Base-by-base conservation (phyloP, 2,329 filamentous ascomycete genomes). In the Purpureocillium lavendulum region DNA sequence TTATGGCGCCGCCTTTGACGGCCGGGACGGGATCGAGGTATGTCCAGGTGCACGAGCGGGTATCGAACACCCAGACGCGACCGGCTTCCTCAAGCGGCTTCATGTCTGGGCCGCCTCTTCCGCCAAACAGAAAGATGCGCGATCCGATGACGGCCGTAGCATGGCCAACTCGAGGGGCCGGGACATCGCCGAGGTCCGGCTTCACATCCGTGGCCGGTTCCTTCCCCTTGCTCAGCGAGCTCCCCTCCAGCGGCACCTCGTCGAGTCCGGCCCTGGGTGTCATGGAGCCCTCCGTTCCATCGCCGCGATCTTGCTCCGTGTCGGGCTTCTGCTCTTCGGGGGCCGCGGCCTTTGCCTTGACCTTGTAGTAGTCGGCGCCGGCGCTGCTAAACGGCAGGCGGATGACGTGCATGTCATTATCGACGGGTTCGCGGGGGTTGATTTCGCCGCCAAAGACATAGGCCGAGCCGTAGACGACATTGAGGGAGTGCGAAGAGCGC, bases 381-480 rank as follows among this genome's bases (percentile, higher is more conserved):
- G 74, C 71, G 43, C 65, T 68, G 56, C 70, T 75, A 48, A 70
- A 73, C 5, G 77, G 74, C 16, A 87, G 62, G 1, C 70, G 69
- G 35, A 90, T 53, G 39, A 77, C 64, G 55, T 88, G 81, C 57
- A 92, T 71, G 49, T 79, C 70, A 54, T 87, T 86, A 61, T 88
- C 84, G 40, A 82, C 71, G 7, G 82, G 81, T 53, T 84, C 65
- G 35, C 79, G 70, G 3, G 82, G 72, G 34, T 68, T 63, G 41
- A 80, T 60, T 58, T 92, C 86, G 48, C 87, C 87, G 43, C 87
- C 87, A 54, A 88, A 94, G 51, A 94, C 69, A 58, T 78, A 82
- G 32, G 73, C 71, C 30, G 64, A 64, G 18, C 70, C 64, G 28
- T 64, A 64, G 35, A 81, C 56, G 34, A 82, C 70, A 33, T 84